These are phyloP conservation scores for Hydrangea macrophylla DNA, from an alignment of 148 eudicot genomes.

Conservation along the genomic window DNA sequence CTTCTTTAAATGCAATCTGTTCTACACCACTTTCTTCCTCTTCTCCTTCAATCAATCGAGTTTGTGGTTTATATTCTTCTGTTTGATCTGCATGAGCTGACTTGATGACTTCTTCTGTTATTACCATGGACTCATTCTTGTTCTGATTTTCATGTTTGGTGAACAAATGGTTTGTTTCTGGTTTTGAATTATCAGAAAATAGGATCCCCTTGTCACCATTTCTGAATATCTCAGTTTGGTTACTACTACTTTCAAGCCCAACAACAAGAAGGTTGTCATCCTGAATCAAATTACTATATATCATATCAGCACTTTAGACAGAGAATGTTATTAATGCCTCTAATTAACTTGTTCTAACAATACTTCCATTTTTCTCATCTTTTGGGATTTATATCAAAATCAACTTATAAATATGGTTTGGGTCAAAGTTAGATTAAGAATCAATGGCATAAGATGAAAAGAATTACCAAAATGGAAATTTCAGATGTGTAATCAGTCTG, in stretches of 20 bases:
- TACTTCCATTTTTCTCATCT: too few relatives aligned
- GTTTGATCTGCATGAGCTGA: background rate
- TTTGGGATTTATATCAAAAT: too few relatives aligned
- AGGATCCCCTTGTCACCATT: background rate
- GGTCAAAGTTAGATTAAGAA: background rate
- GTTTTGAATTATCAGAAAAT: slow-evolving; percentile 7
- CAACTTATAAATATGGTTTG: background rate
- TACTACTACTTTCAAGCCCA: slow-evolving; percentile 5
- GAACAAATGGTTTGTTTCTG: background rate
- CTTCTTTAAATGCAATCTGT: background rate
- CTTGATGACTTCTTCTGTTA: too few relatives aligned
- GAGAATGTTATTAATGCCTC: too few relatives aligned
- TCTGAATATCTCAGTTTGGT: slow-evolving; percentile 1
- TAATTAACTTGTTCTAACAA: too few relatives aligned
- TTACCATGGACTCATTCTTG: background rate
- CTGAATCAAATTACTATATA: slow-evolving; percentile 3
- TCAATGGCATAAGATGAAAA: background rate
- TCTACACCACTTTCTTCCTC: background rate
- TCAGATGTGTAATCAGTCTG: slow-evolving; percentile 8
- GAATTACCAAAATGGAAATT: background rate
- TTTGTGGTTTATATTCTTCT: slow-evolving; percentile 3
- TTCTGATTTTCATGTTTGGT: background rate
- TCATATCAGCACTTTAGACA: background rate
- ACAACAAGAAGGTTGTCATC: background rate
- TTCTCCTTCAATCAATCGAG: background rate